Conservation (phyloP, 2,329 filamentous ascomycete genomes). For the Sordariomycetes sp. region DNA sequence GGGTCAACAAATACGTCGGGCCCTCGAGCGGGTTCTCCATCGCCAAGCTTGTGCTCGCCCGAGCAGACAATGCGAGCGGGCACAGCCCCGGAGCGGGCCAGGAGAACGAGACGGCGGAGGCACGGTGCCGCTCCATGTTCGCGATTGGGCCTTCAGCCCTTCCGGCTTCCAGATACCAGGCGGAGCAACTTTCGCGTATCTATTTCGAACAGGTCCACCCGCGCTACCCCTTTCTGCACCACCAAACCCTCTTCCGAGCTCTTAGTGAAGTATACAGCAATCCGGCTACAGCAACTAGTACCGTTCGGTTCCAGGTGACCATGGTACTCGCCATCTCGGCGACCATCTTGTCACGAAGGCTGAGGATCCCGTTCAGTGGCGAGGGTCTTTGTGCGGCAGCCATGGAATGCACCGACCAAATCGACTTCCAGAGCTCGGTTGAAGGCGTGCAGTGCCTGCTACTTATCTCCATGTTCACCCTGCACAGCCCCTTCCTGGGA, state of each 20-base stretch:
- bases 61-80: no score
- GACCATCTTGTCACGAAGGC: conserved; percentile 27
- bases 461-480: conserved; percentile 33
- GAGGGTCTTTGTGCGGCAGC: conserved; percentile 39
- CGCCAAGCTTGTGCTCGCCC: no score
- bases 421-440: conserved; percentile 36
- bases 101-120: conserved; percentile 11
- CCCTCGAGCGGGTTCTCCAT: no score
- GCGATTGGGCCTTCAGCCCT: conserved; percentile 19
- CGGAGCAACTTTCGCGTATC: conserved; percentile 10
- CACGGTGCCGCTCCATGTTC: conserved; percentile 18
- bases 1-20: conserved; percentile 16
- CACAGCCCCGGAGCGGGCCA: conserved; percentile 3
- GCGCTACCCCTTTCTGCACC: no score
- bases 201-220: no score
- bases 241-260: no score
- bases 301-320: no score
- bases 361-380: conserved; percentile 29
- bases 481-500: conserved; percentile 35
- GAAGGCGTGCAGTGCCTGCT: conserved; percentile 37
- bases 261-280: no score
- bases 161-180: conserved; percentile 18
- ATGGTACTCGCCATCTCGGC: no score
- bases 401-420: conserved; percentile 30
- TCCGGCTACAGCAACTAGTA: no score